A percentile compares a stretch with the other conserved stretches of the same genome.
Conservation (phyloP, 345 rosid genomes). For the Cardamine occulta region DNA sequence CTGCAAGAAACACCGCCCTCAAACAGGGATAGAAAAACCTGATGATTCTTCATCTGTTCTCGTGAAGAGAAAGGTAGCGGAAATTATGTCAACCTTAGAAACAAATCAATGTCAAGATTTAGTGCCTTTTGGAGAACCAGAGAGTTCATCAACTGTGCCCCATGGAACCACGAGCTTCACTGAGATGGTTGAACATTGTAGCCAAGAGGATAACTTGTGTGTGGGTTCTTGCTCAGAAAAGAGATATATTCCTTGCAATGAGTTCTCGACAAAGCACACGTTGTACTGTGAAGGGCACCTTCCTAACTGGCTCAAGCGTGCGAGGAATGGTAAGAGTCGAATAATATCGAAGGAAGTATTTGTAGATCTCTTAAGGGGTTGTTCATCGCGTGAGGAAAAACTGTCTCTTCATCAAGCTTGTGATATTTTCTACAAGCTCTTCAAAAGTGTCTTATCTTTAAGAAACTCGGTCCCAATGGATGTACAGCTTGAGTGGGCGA, state of each 20-base stretch:
- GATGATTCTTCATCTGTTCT: conserved; percentile 42
- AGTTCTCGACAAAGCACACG: conserved; percentile 69
- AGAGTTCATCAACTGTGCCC: conserved; percentile 46
- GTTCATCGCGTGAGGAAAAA: conserved; percentile 66
- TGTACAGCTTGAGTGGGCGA: conserved; percentile 93
- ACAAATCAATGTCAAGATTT: conserved; percentile 52
- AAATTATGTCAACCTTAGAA: conserved; percentile 49
- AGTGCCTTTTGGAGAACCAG: conserved; percentile 53
- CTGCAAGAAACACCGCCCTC: conserved; percentile 93
- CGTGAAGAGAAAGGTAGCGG: conserved; percentile 64
- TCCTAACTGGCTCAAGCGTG: conserved; percentile 99
- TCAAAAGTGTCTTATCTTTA: conserved; percentile 83
- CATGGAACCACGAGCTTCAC: conserved; percentile 49
- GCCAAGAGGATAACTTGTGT: conserved; percentile 58
- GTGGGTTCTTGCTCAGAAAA: conserved; percentile 62
- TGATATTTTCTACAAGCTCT: conserved; percentile 92
- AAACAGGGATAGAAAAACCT: conserved; percentile 43
- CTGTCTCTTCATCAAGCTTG: conserved; percentile 87
- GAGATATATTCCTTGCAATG: conserved; percentile 60
- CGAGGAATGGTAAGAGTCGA: conserved; percentile 97
- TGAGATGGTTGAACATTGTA: conserved; percentile 54
- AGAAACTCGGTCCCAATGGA: conserved; percentile 95
- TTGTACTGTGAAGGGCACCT: conserved; percentile 91
- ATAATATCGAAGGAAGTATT: conserved; percentile 94
- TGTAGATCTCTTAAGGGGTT: conserved; percentile 66